These are phyloP conservation scores for Nemania sp. DNA, from an alignment of 2,329 filamentous ascomycete species.

Conservation along the genomic window DNA sequence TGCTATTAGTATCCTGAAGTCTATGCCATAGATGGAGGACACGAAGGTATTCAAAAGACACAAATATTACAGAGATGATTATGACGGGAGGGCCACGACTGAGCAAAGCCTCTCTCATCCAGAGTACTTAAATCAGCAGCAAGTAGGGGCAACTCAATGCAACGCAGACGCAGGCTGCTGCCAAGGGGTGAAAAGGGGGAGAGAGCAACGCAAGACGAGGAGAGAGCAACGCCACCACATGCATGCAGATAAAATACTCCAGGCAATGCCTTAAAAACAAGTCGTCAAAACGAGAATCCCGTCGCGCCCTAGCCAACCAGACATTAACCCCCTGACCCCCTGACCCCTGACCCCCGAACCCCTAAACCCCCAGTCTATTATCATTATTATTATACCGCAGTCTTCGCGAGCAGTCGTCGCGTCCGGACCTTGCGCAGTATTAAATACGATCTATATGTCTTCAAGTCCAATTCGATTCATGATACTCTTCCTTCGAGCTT, in stretches of 20 bases:
- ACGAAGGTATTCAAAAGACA: no score
- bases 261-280: constrained; percentile 11
- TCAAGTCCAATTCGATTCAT: constrained; percentile 6
- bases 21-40: no score
- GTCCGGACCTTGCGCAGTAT: neutral
- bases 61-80: neutral
- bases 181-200: neutral
- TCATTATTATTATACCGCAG: neutral
- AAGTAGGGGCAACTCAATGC: no score
- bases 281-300: neutral
- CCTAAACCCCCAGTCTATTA: no score
- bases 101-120: no score
- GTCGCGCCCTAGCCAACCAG: neutral
- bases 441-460: neutral
- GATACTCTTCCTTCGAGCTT: constrained; percentile 38
- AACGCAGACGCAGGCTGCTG: neutral
- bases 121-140: no score
- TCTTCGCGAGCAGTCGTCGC: constrained; percentile 9
- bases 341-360: no score
- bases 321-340: neutral
- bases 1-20: no score
- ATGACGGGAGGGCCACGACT: neutral
- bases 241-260: constrained; percentile 14
- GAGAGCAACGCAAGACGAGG: neutral
- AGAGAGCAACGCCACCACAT: constrained; percentile 5